Conservation (phyloP, 441 rosid genomes). For the Gossypium davidsonii region DNA sequence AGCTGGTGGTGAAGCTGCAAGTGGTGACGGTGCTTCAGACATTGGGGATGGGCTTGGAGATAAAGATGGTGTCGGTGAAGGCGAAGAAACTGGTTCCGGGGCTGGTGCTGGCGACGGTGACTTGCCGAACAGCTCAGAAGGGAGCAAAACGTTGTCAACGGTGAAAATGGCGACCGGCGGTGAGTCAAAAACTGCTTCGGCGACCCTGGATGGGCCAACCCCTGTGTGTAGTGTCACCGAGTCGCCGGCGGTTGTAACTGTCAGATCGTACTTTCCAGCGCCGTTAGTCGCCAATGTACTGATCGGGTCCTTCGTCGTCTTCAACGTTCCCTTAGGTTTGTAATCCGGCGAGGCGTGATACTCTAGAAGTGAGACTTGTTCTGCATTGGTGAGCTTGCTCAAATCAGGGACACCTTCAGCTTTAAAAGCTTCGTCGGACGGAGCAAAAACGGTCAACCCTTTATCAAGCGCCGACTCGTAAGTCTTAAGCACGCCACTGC, state of each 20-base stretch:
- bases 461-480: conserved; percentile 53
- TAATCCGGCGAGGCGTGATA: conserved; percentile 63
- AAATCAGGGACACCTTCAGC: conserved; percentile 66
- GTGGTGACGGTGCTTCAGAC: conserved; percentile 55
- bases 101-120: conserved; percentile 69
- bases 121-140: conserved; percentile 57
- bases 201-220: conserved; percentile 58
- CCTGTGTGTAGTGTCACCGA: conserved; percentile 74
- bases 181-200: conserved; percentile 61
- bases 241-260: conserved; percentile 56
- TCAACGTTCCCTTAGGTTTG: conserved; percentile 60
- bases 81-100: conserved; percentile 39
- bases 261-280: conserved; percentile 58
- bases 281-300: conserved; percentile 67
- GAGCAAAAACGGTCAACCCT: conserved; percentile 83
- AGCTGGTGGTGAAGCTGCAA: conserved; percentile 74
- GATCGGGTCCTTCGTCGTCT: conserved; percentile 52
- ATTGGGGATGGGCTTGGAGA: conserved; percentile 42
- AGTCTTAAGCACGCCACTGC: conserved; percentile 72
- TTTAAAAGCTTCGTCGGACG: conserved; percentile 83
- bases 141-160: conserved; percentile 66
- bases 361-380: conserved; percentile 57
- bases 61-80: conserved; percentile 44
- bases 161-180: conserved; percentile 66
- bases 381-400: conserved; percentile 68